Evolutionary conservation across 208 protist genomes (phyloP).

Genomic region (Leishmania major): DNA sequence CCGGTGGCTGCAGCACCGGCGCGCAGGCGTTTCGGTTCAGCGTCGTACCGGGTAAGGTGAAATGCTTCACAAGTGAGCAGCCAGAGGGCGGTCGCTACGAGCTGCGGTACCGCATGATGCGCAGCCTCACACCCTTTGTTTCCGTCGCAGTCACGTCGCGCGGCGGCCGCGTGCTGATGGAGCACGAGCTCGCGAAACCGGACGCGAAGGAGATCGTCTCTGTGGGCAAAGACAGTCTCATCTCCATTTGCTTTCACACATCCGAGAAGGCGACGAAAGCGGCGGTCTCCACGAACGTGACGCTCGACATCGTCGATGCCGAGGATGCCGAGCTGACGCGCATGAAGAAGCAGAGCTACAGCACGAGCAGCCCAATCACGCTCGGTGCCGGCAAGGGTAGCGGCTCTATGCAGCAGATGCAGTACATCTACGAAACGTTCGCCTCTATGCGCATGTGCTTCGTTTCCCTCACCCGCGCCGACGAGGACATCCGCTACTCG

Average conservation of each 20-base stretch:
- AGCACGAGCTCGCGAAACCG: constrained; percentile 53
- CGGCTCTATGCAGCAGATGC: constrained; percentile 62
- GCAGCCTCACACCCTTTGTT: constrained; percentile 65
- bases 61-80: constrained; percentile 71
- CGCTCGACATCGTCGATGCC: constrained; percentile 64
- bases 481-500: constrained; percentile 55
- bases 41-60: constrained; percentile 46
- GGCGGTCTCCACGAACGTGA: constrained; percentile 61
- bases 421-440: constrained; percentile 55
- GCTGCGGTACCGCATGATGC: constrained; percentile 73
- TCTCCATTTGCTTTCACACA: constrained; percentile 77
- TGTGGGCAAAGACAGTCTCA: constrained; percentile 34
- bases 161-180: constrained; percentile 48
- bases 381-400: constrained; percentile 60
- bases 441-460: constrained; percentile 33
- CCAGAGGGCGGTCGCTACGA: constrained; percentile 61
- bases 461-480: constrained; percentile 30
- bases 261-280: constrained; percentile 36
- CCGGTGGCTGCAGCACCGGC: background rate
- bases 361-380: constrained; percentile 58
- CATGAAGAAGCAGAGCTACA: constrained; percentile 71
- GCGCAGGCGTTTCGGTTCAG: constrained; percentile 66
- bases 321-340: constrained; percentile 73
- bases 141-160: constrained; percentile 61
- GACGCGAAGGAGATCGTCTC: constrained; percentile 59